These are phyloP conservation scores for Acacia concinna DNA, from an alignment of 331 rosid genomes.

Conservation along the genomic window DNA sequence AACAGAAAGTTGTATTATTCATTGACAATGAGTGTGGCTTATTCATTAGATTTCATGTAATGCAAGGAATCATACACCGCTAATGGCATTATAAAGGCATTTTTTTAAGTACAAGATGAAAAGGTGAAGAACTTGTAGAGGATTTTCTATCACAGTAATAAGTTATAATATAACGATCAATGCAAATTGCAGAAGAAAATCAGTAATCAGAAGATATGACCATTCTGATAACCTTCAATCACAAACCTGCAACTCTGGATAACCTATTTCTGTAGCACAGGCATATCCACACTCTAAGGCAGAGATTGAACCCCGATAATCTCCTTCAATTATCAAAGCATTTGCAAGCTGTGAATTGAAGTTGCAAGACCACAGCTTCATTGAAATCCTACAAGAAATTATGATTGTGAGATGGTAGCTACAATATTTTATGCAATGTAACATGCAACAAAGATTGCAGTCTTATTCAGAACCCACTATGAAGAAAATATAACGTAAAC, in stretches of 20 bases:
- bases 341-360: constrained; percentile 96
- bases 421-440: not conserved
- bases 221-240: constrained; percentile 12
- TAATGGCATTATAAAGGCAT: not conserved
- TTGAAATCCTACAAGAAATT: constrained; percentile 54
- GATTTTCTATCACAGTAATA: constrained; percentile 12
- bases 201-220: constrained; percentile 21
- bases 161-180: constrained; percentile 9
- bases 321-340: constrained; percentile 90
- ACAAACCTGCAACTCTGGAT: constrained; percentile 82
- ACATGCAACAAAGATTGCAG: not conserved
- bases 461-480: not conserved
- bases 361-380: constrained; percentile 93
- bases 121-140: constrained; percentile 11
- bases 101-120: not conserved
- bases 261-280: constrained; percentile 65
- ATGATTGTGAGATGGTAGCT: constrained; percentile 14
- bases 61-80: not conserved
- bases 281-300: constrained; percentile 74
- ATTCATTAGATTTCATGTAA: not conserved
- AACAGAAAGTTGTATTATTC: not conserved
- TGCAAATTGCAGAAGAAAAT: constrained; percentile 8
- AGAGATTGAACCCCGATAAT: constrained; percentile 69
- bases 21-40: not conserved
- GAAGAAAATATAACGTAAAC: constrained; percentile 10